Percentiles rank a stretch among this genome's conserved stretches.
These are phyloP conservation scores for Oryza meridionalis DNA, from an alignment of 176 grass and related monocot genomes.

Conservation along the genomic window DNA sequence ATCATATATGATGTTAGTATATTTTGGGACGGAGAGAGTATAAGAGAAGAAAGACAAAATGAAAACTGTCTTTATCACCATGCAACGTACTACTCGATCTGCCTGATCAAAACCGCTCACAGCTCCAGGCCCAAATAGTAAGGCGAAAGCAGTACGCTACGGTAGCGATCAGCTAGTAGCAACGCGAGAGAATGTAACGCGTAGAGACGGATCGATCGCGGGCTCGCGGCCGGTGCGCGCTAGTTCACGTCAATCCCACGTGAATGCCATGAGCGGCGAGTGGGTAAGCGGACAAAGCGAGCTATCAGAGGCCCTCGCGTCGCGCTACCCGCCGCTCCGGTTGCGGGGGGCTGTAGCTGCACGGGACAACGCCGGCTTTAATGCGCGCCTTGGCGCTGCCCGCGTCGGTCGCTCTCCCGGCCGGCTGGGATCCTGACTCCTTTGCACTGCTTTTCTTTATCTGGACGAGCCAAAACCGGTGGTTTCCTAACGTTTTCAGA, in stretches of 20 bases:
- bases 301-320: too few species aligned
- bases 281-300: neutral
- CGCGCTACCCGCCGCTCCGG: neutral
- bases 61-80: neutral
- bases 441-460: neutral
- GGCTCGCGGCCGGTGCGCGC: too few species aligned
- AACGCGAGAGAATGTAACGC: neutral
- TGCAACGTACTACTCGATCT: neutral
- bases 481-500: neutral
- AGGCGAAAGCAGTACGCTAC: neutral
- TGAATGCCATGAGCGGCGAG: conserved; percentile 34
- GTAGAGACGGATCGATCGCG: neutral
- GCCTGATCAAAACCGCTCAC: neutral
- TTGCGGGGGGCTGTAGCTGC: conserved; percentile 14
- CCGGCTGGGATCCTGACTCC: neutral
- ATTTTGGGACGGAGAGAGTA: too few species aligned
- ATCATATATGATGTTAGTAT: too few species aligned
- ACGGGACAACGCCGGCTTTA: conserved; percentile 35
- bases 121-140: neutral
- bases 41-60: neutral
- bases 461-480: neutral
- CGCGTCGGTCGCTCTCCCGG: neutral
- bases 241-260: conserved; percentile 50
- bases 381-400: conserved; percentile 41
- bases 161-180: neutral